Evolutionary conservation across 2,329 filamentous ascomycete species (phyloP), one percentile per base, ranked within the genome.

Genomic region (Trichoderma sp.): DNA sequence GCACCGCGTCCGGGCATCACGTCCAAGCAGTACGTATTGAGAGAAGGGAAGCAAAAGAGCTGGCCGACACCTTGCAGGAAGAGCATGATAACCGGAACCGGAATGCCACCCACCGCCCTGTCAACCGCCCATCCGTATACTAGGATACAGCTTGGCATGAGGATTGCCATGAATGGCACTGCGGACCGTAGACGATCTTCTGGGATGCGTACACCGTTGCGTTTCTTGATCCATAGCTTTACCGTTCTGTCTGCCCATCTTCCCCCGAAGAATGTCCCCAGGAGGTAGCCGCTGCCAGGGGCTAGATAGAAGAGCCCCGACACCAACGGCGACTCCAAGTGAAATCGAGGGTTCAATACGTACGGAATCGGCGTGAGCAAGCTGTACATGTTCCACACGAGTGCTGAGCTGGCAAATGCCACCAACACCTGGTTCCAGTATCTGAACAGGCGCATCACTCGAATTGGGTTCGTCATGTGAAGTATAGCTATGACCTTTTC

Each of bases 11-110:
- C 85, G 0, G 79, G 91, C 90, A 95, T 93, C 13, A 95, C 92
- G 79, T 96, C 93, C 53, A 96, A 81, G 78, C 92, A 95, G 81
- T 96, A 95, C 0, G 92, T 93, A 79, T 95, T 94, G 73, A 95
- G 79, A 62, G 87, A 89, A 0, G 92, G 92, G 76, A 94, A 94
- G 76, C 91, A 92, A 77, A 93, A 92, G 6, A 94, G 82, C 79
- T 94, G 91, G 0, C 89, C 91, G 0, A 94, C 85, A 1, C 92
- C 92, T 77, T 94, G 92, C 3, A 92, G 72, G 77, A 94, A 94
- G 85, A 95, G 90, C 76, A 89, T 88, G 8, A 94, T 85, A 2
- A 94, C 90, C 0, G 92, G 92, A 5, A 92, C 77, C 0, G 86
- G 82, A 57, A 89, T 84, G 3, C 86, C 87, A 4, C 87, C 87